Base-by-base conservation (phyloP, 1,139 yeast species). In the Saccharomyces hybrid region DNA sequence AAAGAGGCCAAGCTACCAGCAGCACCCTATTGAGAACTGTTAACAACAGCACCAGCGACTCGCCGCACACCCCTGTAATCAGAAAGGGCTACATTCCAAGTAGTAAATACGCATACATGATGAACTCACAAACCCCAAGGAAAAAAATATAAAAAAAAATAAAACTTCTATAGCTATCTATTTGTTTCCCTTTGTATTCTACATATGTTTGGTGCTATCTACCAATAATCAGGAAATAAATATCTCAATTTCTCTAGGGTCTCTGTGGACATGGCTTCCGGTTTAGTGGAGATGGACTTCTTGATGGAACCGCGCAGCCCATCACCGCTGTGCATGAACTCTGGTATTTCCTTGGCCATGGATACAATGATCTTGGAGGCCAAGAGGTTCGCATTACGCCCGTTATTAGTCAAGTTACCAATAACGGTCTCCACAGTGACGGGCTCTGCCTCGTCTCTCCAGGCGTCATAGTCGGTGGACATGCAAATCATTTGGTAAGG, bases 401-500 rank as follows among this genome's bases (percentile, higher is more conserved):
- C 79, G 73, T 93, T 93, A 61, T 96, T 95, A 68, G 82, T 82
- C 69, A 93, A 79, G 71, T 93, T 89, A 53, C 95, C 89, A 53
- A 93, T 91, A 49, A 93, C 97, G 5, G 96, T 87, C 73, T 91
- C 97, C 16, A 95, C 98, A 9, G 98, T 91, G 49, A 93, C 99
- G 2, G 98, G 95, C 64, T 91, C 98, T 68, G 85, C 97, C 55
- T 81, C 83, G 64, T 86, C 96, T 68, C 90, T 87, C 99, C 99
- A 93, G 23, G 99, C 96, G 69, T 93, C 99, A 72, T 95, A 93
- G 72, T 95, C 99, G 16, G 99, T 93, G 1, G 96, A 86, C 99
- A 93, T 95, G 74, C 99, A 93, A 60, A 93, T 81, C 97, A 93
- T 93, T 72, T 91, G 98, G 73, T 95, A 93, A 38, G 96, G 80